These are phyloP conservation scores for Capsicum chinense DNA, from an alignment of 257 asterid genomes.

Conservation along the genomic window DNA sequence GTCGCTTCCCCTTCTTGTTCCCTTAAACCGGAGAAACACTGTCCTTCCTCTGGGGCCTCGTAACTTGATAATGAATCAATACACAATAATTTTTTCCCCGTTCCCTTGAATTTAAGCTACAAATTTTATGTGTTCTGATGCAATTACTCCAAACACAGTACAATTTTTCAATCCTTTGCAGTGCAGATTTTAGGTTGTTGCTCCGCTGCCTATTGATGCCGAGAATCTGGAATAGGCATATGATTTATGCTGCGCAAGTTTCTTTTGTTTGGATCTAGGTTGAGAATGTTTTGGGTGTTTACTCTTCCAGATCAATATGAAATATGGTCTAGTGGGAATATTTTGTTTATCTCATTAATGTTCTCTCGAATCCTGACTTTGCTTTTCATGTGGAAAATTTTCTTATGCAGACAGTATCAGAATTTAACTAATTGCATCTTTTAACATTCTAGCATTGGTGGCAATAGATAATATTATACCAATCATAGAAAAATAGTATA, in stretches of 20 bases:
- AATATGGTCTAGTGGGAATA: not conserved
- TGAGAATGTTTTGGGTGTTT: not conserved
- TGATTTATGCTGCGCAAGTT: slow-evolving; percentile 4
- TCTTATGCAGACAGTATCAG: not conserved
- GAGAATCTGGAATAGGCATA: not conserved
- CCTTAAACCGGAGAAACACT: not conserved
- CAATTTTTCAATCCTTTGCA: not conserved
- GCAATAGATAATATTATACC: too few species aligned
- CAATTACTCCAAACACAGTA: not conserved
- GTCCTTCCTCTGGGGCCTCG: not conserved
- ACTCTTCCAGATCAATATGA: not conserved
- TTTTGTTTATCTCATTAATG: not conserved
- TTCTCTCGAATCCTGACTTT: not conserved
- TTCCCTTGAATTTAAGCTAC: not conserved
- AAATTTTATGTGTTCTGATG: not conserved
- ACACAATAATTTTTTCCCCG: not conserved
- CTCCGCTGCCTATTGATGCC: slow-evolving; percentile 27
- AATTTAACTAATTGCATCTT: too few species aligned
- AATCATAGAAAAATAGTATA: too few species aligned
- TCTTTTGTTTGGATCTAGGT: not conserved
- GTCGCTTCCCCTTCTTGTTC: not conserved
- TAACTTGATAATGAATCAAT: not conserved
- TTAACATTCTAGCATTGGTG: too few species aligned
- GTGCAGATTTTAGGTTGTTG: not conserved
- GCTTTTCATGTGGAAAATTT: not conserved